These are phyloP conservation scores for Pythium periplocum DNA, from an alignment of 352 stramenopile genomes.

Conservation along the genomic window DNA sequence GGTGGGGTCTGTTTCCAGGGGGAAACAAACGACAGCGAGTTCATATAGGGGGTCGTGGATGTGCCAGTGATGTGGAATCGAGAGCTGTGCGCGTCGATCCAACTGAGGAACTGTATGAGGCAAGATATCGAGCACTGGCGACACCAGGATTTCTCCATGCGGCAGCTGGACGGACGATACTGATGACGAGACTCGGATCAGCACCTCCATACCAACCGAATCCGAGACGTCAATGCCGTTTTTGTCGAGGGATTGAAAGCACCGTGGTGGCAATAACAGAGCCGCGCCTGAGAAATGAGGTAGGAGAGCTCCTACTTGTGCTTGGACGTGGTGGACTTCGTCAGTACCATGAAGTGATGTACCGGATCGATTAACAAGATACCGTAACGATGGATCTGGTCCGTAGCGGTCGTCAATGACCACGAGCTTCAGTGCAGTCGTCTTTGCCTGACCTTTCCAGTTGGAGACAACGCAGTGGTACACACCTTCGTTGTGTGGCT, in stretches of 20 bases:
- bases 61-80: slow-evolving; percentile 17
- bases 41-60: slow-evolving; percentile 11
- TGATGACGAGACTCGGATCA: slow-evolving; percentile 14
- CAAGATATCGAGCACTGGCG: slow-evolving; percentile 35
- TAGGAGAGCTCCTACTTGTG: slow-evolving; percentile 32
- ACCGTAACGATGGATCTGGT: slow-evolving; percentile 34
- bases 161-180: background rate
- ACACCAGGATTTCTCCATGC: slow-evolving; percentile 32
- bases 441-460: slow-evolving; percentile 29
- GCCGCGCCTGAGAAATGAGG: slow-evolving; percentile 15
- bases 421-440: slow-evolving; percentile 27
- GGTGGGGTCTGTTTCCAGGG: background rate
- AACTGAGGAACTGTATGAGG: slow-evolving; percentile 16
- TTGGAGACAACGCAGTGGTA: slow-evolving; percentile 66
- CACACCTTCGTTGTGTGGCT: slow-evolving; percentile 44
- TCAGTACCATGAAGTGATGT: slow-evolving; percentile 4
- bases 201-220: slow-evolving; percentile 41
- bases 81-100: slow-evolving; percentile 11
- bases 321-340: slow-evolving; percentile 27
- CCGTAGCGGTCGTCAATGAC: slow-evolving; percentile 44
- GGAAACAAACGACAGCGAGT: slow-evolving; percentile 10
- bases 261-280: slow-evolving; percentile 45
- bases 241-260: slow-evolving; percentile 39
- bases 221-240: slow-evolving; percentile 43
- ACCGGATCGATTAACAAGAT: slow-evolving; percentile 24